Conservation (phyloP, 2,329 filamentous ascomycete genomes). For the Alternaria alternata region DNA sequence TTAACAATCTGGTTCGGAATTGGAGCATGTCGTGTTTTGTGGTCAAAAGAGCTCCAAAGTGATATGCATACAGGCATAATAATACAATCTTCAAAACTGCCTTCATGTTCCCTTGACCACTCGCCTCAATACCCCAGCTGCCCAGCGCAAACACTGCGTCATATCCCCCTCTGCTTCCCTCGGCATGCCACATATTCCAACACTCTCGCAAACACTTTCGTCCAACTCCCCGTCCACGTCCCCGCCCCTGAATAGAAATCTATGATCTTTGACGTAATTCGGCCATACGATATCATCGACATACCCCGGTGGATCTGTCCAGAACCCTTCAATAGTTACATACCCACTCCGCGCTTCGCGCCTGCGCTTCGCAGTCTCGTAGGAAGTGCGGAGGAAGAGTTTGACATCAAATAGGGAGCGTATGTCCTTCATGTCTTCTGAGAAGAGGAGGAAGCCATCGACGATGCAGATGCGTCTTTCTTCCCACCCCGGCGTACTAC, state of each 20-base stretch:
- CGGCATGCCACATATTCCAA: slow-evolving; percentile 51
- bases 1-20: not conserved
- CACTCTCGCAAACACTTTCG: slow-evolving; percentile 45
- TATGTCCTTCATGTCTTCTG: slow-evolving; percentile 61
- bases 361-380: slow-evolving; percentile 68
- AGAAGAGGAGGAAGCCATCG: slow-evolving; percentile 89
- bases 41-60: not conserved
- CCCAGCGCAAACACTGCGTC: slow-evolving; percentile 44
- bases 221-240: slow-evolving; percentile 69
- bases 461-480: slow-evolving; percentile 66
- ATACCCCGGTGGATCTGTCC: slow-evolving; percentile 92
- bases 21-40: not conserved
- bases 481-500: slow-evolving; percentile 24
- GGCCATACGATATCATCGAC: slow-evolving; percentile 97
- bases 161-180: slow-evolving; percentile 47
- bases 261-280: slow-evolving; percentile 84
- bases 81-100: slow-evolving; percentile 12
- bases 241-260: slow-evolving; percentile 76
- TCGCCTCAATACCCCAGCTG: slow-evolving; percentile 33
- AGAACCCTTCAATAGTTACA: slow-evolving; percentile 85
- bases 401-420: slow-evolving; percentile 74
- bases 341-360: slow-evolving; percentile 77
- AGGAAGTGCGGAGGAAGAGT: slow-evolving; percentile 76
- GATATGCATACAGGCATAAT: slow-evolving; percentile 8
- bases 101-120: slow-evolving; percentile 25